Base-by-base conservation (phyloP, 257 asterid species). In the Solanum commersonii region DNA sequence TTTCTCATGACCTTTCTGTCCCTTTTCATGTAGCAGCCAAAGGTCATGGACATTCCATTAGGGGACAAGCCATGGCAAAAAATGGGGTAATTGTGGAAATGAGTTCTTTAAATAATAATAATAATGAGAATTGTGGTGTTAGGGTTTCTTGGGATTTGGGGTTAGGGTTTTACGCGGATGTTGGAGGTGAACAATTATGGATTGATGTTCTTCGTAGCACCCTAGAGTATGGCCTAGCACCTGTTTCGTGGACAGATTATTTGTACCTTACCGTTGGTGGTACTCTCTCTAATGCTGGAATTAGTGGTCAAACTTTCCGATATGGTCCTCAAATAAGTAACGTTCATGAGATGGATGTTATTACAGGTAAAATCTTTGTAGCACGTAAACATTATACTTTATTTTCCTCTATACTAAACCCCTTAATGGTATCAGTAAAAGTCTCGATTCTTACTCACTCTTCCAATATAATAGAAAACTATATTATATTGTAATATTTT, bases 251-350 rank as follows among this genome's bases (percentile, higher is more conserved):
- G 98, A 94, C 98, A 0, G 98, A 95, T 83, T 95, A 93, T 82
- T 77, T 95, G 84, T 91, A 94, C 91, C 88, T 94, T 5, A 94
- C 90, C 6, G 98, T 94, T 59, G 98, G 98, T 0, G 98, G 98
- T 23, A 94, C 98, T 1, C 94, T 95, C 13, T 95, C 98, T 25
- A 95, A 95, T 70, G 98, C 86, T 0, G 98, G 98, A 9, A 92
- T 95, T 8, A 92, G 98, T 89, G 98, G 98, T 1, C 98, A 95
- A 40, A 70, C 95, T 0, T 95, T 93, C 35, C 87, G 89, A 0
- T 68, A 94, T 88, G 98, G 98, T 11, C 98, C 98, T 89, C 98
- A 94, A 71, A 94, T 95, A 34, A 90, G 85, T 92, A 94, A 94
- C 83, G 97, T 94, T 63, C 91, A 90, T 83, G 96, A 94, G 87